A percentile compares a stretch with the other conserved stretches of the same genome.
Evolutionary conservation across 2,329 filamentous ascomycete species (phyloP).

Genomic region (Claviceps arundinis): DNA sequence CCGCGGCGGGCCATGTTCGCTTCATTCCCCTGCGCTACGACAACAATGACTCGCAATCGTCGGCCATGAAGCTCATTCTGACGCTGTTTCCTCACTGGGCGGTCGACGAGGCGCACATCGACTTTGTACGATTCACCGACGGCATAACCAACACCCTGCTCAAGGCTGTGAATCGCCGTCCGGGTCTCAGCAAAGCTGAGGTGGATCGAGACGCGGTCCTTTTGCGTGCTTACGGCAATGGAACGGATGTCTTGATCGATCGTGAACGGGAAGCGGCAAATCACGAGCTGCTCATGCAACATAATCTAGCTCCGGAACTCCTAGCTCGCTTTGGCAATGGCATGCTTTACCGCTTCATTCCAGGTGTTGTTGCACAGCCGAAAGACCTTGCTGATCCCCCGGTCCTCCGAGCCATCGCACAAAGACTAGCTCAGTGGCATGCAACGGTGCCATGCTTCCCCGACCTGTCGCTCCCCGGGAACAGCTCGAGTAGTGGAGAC

Average conservation of each 20-base stretch:
- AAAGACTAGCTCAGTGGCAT: constrained; percentile 85
- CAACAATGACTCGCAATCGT: constrained; percentile 60
- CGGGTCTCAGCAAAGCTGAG: constrained; percentile 54
- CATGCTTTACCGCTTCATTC: constrained; percentile 85
- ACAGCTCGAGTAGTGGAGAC: constrained; percentile 24
- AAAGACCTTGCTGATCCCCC: constrained; percentile 63
- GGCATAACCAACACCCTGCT: constrained; percentile 93
- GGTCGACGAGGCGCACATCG: constrained; percentile 55
- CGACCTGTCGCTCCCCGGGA: constrained; percentile 14
- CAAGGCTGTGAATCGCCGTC: constrained; percentile 57
- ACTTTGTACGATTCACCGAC: constrained; percentile 87
- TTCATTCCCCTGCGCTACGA: constrained; percentile 70
- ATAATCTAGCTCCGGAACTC: constrained; percentile 72
- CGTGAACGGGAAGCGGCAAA: constrained; percentile 69
- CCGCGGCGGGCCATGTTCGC: constrained; percentile 33
- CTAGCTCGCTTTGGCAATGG: constrained; percentile 92
- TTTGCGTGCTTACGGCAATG: constrained; percentile 84
- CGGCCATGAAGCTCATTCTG: constrained; percentile 66
- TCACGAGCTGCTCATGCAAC: constrained; percentile 75
- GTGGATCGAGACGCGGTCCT: constrained; percentile 77
- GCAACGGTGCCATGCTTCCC: constrained; percentile 51
- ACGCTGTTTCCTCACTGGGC: constrained; percentile 77
- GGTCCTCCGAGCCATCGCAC: constrained; percentile 74
- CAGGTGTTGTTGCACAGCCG: constrained; percentile 65
- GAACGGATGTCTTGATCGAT: constrained; percentile 91